Base-by-base conservation (phyloP, 1,284 basidiomycete genomes). In the Pyrrhoderma noxium region DNA sequence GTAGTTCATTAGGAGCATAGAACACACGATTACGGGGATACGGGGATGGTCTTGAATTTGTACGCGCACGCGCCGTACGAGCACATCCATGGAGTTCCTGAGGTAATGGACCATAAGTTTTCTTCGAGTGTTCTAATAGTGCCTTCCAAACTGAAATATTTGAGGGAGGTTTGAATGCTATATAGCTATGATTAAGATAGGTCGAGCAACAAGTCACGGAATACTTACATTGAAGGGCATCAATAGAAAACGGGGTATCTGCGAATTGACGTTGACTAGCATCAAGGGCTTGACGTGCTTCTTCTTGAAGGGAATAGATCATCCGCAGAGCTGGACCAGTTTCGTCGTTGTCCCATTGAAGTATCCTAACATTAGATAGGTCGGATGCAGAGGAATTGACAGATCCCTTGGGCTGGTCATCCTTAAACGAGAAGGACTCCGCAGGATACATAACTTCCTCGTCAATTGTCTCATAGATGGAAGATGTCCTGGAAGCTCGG, bases 391-490 rank as follows among this genome's bases (percentile, higher is more conserved):
- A 47, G 14, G 64, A 27, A 0, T 50, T 22, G 42, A 55, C 34
- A 22, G 42, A 40, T 51, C 56, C 31, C 48, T 55, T 51, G 57
- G 44, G 4, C 62, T 58, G 2, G 40, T 49, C 46, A 56, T 56
- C 36, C 49, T 57, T 5, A 73, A 65, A 1, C 70, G 36, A 70
- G 0, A 71, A 64, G 1, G 72, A 67, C 45, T 65, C 68, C 5
- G 27, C 11, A 31, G 27, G 7, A 11, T 5, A 31, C 2, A 60
- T 60, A 3, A 59, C 63, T 56, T 89, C 87, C 57, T 89, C 85
- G 47, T 85, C 73, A 49, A 90, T 89, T 0, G 82, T 88, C 61
- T 88, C 85, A 55, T 87, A 88, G 1, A 86, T 73, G 0, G 86
- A 89, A 0, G 86, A 89, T 0, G 52, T 70, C 2, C 82, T 72